Evolutionary conservation across 352 stramenopile species (phyloP).

Genomic region (Phytophthora kernoviae): DNA sequence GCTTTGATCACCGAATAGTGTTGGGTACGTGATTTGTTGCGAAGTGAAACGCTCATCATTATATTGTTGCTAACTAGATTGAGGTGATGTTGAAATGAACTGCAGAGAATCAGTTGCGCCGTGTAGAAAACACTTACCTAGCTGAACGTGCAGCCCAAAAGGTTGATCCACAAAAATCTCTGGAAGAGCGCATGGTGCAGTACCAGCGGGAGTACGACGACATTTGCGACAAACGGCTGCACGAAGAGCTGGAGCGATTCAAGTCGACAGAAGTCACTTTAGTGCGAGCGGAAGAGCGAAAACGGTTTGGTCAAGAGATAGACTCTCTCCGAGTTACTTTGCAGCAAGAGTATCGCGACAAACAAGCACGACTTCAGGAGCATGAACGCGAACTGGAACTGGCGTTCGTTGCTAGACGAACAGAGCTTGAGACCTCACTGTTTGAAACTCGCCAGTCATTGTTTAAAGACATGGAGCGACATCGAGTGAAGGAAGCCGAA

Average conservation of each 20-base stretch:
- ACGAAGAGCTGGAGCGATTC: slow-evolving; percentile 63
- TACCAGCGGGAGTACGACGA: slow-evolving; percentile 76
- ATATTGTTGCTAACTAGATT: neutral
- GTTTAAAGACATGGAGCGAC: slow-evolving; percentile 70
- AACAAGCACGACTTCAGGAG: slow-evolving; percentile 52
- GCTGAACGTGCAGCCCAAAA: slow-evolving; percentile 47
- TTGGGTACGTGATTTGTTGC: slow-evolving; percentile 30
- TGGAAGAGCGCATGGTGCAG: slow-evolving; percentile 68
- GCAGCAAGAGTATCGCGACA: slow-evolving; percentile 54
- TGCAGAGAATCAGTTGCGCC: slow-evolving; percentile 65
- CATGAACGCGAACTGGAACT: slow-evolving; percentile 68
- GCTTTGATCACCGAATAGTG: slow-evolving; percentile 63
- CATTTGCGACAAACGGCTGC: slow-evolving; percentile 52
- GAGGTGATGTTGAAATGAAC: neutral
- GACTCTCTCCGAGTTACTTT: slow-evolving; percentile 47
- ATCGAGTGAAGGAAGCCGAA: slow-evolving; percentile 56
- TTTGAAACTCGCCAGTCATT: slow-evolving; percentile 69
- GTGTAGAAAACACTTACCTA: slow-evolving; percentile 68
- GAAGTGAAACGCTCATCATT: neutral
- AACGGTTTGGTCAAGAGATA: slow-evolving; percentile 54
- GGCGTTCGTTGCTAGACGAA: slow-evolving; percentile 49
- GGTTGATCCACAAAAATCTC: slow-evolving; percentile 33
- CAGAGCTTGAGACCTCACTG: slow-evolving; percentile 62
- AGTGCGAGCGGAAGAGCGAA: slow-evolving; percentile 64
- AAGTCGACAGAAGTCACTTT: slow-evolving; percentile 57